Base-by-base conservation (phyloP, 192 early-diverging fungal genomes). In the Geranomyces variabilis region DNA sequence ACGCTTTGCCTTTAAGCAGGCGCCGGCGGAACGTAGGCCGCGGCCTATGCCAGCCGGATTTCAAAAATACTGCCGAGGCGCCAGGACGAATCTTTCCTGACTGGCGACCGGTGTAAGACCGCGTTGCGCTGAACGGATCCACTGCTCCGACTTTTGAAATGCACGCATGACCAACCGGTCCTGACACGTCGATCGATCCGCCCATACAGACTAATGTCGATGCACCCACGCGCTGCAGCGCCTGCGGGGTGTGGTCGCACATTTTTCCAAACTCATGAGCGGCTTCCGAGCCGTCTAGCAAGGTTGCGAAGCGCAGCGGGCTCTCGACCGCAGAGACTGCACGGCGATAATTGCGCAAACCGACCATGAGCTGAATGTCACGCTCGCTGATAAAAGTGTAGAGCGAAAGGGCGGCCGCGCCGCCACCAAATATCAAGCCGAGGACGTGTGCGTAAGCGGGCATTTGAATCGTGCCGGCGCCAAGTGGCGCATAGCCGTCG, bases 301-400 rank as follows among this genome's bases (percentile, higher is more conserved):
- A 8, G 6, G 51, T 15, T 14, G 51, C 51, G 15, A 55, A 55
- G 7, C 51, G 51, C 8, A 55, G 15, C 3, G 51, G 51, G 14
- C 26, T 28, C 7, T 28, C 19, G 4, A 55, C 3, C 26, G 51
- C 51, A 3, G 51, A 55, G 51, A 55, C 26, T n/a, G 51, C 51
- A 8, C 51, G 19, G 19, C 51, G 51, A 15, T 55, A 55, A 14
- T 55, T 55, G 51, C 51, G 51, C 19, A 14, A 3, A 7, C 21
- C 19, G 26, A 55, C 51, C 21, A 55, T 55, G 51, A 55, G 51
- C 51, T 55, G 51, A 14, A 55, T 55, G 51, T 55, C 51, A 6
- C 51, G 51, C 26, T 55, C 51, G 51, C 51, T 55, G 19, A 14
- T 55, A 55, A 55, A 24, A 3, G 26, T 55, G 51, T 55, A 55